These are phyloP conservation scores for Tinospora cordifolia DNA, from an alignment of 164 flowering plant genomes.

Conservation along the genomic window DNA sequence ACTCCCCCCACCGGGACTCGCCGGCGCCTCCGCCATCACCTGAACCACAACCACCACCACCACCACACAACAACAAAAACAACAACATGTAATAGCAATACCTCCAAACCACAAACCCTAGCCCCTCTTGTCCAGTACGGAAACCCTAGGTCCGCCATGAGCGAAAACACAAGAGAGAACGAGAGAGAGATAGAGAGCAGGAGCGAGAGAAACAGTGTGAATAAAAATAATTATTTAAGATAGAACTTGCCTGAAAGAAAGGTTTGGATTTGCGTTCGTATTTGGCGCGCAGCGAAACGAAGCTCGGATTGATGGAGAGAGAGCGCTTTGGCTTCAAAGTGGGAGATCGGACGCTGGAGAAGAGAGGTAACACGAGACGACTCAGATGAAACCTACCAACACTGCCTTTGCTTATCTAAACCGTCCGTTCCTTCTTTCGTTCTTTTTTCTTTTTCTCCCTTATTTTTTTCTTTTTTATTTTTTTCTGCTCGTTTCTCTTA, in stretches of 20 bases:
- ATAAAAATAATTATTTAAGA: not conserved
- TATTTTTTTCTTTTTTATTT: too few species aligned
- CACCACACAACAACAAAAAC: not conserved
- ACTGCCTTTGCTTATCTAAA: constrained; percentile 18
- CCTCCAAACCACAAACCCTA: constrained; percentile 9
- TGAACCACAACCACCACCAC: constrained; percentile 13
- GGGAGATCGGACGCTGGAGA: constrained; percentile 39
- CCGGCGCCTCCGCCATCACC: constrained; percentile 30
- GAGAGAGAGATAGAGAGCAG: constrained; percentile 3
- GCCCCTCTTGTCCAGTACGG: constrained; percentile 4
- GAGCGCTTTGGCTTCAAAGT: not conserved
- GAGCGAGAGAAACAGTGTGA: not conserved
- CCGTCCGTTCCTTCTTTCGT: constrained; percentile 20
- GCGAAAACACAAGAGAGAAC: not conserved
- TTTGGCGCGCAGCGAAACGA: constrained; percentile 20
- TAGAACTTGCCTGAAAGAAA: not conserved
- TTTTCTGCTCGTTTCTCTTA: too few species aligned
- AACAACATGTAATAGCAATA: constrained; percentile 1
- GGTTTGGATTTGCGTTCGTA: constrained; percentile 9
- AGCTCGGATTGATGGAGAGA: constrained; percentile 4
- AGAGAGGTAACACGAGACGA: constrained; percentile 23
- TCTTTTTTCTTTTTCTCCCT: too few species aligned
- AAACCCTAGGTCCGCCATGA: constrained; percentile 16
- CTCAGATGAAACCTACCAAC: constrained; percentile 15
- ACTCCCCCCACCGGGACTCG: constrained; percentile 36